Evolutionary conservation across 768 basidiomycete genomes (phyloP).

Genomic region (Clathrus columnatus): DNA sequence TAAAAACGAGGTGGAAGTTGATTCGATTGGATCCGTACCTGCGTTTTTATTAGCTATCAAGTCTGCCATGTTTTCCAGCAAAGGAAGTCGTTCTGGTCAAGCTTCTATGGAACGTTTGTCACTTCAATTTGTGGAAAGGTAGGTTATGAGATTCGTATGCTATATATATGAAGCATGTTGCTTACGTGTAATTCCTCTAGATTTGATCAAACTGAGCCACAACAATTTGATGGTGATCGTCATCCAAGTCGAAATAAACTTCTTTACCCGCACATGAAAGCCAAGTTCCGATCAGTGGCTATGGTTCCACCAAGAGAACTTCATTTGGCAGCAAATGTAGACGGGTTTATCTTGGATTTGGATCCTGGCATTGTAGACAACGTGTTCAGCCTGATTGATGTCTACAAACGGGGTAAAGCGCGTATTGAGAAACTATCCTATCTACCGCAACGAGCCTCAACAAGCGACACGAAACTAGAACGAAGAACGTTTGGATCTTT

Average conservation of each 20-base stretch:
- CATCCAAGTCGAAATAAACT: slow-evolving; percentile 67
- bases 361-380: slow-evolving; percentile 74
- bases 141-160: slow-evolving; percentile 19
- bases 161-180: slow-evolving; percentile 2
- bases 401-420: slow-evolving; percentile 75
- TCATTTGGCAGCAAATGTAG: slow-evolving; percentile 60
- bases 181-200: too few relatives aligned
- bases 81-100: slow-evolving; percentile 71
- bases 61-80: slow-evolving; percentile 61
- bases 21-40: slow-evolving; percentile 40
- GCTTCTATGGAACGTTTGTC: slow-evolving; percentile 64
- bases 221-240: slow-evolving; percentile 61
- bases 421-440: slow-evolving; percentile 57
- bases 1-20: slow-evolving; percentile 47
- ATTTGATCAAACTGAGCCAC: slow-evolving; percentile 65
- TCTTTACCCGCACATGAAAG: slow-evolving; percentile 74
- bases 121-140: slow-evolving; percentile 81
- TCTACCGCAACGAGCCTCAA: not conserved
- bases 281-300: slow-evolving; percentile 53
- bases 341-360: slow-evolving; percentile 77
- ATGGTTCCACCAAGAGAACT: slow-evolving; percentile 42
- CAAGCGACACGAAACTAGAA: not conserved
- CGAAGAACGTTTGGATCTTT: slow-evolving; percentile 1
- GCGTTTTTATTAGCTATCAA: slow-evolving; percentile 84
- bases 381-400: slow-evolving; percentile 74